A percentile compares a stretch with the other conserved stretches of the same genome.
These are phyloP conservation scores for Cenchrus americanus DNA, from an alignment of 176 grass and related monocot genomes.

Conservation along the genomic window DNA sequence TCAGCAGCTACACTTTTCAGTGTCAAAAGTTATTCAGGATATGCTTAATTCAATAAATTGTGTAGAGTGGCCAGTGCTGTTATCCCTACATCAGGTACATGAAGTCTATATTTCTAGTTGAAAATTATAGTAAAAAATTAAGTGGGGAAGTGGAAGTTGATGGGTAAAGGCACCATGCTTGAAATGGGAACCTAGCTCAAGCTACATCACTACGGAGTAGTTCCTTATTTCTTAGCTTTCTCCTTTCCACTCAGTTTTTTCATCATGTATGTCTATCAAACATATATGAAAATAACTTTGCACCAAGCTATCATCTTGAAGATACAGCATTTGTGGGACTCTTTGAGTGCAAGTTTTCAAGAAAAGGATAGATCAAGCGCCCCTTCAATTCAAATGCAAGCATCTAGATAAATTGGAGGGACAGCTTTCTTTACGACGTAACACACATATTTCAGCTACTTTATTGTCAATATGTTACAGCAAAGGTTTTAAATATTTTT, in stretches of 20 bases:
- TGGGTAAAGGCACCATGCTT: background rate
- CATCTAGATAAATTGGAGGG: conserved; percentile 4
- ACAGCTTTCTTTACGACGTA: background rate
- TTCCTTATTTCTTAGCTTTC: background rate
- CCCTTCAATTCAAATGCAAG: conserved; percentile 8
- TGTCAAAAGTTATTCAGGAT: background rate
- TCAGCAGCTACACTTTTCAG: conserved; percentile 4
- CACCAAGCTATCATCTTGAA: conserved; percentile 2
- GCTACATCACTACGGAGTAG: background rate
- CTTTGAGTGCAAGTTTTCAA: background rate
- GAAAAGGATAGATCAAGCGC: background rate
- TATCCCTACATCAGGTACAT: background rate
- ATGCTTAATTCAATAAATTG: background rate
- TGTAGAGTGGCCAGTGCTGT: background rate
- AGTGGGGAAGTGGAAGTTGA: background rate
- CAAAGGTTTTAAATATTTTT: background rate
- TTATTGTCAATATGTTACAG: background rate
- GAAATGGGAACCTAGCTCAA: conserved; percentile 12
- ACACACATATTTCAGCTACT: background rate
- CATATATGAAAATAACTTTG: conserved; percentile 18
- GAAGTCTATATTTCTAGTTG: background rate
- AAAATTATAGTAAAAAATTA: background rate
- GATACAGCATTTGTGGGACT: background rate
- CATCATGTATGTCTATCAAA: background rate
- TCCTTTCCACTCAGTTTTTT: background rate